These are phyloP conservation scores for Didymosphaeria variabile DNA, from an alignment of 2,329 filamentous ascomycete species.

Conservation along the genomic window DNA sequence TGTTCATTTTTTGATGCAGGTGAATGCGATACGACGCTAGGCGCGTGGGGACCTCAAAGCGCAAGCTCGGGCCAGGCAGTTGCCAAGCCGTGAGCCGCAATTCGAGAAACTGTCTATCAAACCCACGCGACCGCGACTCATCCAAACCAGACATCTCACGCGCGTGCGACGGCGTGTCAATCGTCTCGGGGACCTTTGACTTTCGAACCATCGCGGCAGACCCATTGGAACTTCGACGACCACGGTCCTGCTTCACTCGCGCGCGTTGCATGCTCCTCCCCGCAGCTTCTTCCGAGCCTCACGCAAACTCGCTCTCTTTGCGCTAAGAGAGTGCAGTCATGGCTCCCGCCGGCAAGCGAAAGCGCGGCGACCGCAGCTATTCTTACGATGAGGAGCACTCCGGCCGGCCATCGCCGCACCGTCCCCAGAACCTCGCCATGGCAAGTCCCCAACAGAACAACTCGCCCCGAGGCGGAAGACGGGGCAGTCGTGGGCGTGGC, in stretches of 20 bases:
- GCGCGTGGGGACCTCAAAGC: not conserved
- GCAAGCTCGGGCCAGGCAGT: not conserved
- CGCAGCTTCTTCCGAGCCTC: conserved; percentile 30
- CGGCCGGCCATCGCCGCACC: conserved; percentile 59
- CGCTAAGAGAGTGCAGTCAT: conserved; percentile 51
- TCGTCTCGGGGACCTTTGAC: conserved; percentile 13
- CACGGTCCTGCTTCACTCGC: conserved; percentile 14
- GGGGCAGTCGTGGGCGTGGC: conserved; percentile 42
- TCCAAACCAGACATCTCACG: conserved; percentile 21
- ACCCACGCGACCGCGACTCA: conserved; percentile 28
- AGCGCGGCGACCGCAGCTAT: conserved; percentile 59
- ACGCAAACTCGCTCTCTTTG: conserved; percentile 37
- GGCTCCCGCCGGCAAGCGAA: conserved; percentile 66
- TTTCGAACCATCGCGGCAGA: conserved; percentile 8
- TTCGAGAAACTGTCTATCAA: conserved; percentile 18
- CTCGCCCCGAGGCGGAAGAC: conserved; percentile 41
- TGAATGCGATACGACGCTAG: conserved; percentile 1
- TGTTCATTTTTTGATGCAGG: conserved; percentile 1
- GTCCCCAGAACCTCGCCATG: conserved; percentile 60
- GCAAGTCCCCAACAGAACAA: conserved; percentile 56
- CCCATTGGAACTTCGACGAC: conserved; percentile 4
- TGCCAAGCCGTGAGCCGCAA: conserved; percentile 24
- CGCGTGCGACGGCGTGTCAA: conserved; percentile 22
- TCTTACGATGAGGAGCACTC: conserved; percentile 54
- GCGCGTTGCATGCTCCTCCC: conserved; percentile 41